These are phyloP conservation scores for Dendrobium officinale DNA, from an alignment of 106 monocot genomes.

Conservation along the genomic window DNA sequence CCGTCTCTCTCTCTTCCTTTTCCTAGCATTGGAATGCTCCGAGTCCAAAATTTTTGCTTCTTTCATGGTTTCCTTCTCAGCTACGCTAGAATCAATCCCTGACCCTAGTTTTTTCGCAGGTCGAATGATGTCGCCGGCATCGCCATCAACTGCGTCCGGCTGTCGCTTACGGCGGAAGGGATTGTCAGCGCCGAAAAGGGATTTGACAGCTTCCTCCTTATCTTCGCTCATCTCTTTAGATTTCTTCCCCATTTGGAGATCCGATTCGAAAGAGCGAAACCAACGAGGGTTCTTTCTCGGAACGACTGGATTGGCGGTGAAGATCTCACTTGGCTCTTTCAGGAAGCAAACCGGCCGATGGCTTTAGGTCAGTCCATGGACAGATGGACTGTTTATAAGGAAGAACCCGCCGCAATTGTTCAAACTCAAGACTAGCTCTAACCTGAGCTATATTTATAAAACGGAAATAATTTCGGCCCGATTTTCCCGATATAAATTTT, in stretches of 20 bases:
- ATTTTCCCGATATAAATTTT: too few relatives aligned
- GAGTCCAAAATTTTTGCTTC: background rate
- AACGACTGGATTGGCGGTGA: background rate
- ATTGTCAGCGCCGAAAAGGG: conserved; percentile 77
- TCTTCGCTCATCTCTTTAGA: conserved; percentile 8
- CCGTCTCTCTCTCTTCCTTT: conserved; percentile 25
- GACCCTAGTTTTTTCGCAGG: conserved; percentile 7
- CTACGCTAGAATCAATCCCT: background rate
- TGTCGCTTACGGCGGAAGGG: conserved; percentile 84
- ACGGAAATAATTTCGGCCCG: too few relatives aligned
- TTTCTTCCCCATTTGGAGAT: conserved; percentile 32
- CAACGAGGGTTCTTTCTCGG: background rate
- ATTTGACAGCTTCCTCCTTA: conserved; percentile 19
- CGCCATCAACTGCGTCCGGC: conserved; percentile 1
- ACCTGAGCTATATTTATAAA: too few relatives aligned
- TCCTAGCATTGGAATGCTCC: background rate
- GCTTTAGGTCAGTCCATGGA: too few relatives aligned
- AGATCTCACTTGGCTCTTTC: too few relatives aligned
- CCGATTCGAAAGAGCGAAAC: background rate
- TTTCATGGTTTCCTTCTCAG: background rate
- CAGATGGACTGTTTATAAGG: too few relatives aligned
- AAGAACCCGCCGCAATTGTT: too few relatives aligned
- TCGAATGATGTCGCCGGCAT: background rate
- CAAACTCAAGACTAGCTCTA: too few relatives aligned
- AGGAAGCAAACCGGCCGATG: too few relatives aligned